These are phyloP conservation scores for Panus rudis DNA, from an alignment of 768 basidiomycete genomes.

Conservation along the genomic window DNA sequence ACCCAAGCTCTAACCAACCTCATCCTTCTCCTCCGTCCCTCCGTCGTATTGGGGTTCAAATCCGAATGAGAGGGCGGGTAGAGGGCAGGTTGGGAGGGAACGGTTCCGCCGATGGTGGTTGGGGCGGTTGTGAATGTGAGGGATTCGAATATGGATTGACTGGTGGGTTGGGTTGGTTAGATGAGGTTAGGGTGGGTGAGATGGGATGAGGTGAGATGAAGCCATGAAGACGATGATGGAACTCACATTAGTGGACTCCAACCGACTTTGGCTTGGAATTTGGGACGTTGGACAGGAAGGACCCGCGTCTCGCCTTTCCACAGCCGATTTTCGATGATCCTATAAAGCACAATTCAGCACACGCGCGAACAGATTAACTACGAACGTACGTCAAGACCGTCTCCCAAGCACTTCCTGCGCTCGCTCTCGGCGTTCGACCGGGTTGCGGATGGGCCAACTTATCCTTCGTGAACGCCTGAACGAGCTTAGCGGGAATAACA, in stretches of 20 bases:
- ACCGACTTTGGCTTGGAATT: constrained; percentile 60
- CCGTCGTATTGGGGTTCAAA: constrained; percentile 38
- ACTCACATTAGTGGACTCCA: constrained; percentile 57
- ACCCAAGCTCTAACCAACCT: constrained; percentile 77
- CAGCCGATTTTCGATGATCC: constrained; percentile 68
- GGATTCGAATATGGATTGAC: constrained; percentile 33
- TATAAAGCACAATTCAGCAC: constrained; percentile 19
- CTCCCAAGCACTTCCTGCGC: constrained; percentile 53
- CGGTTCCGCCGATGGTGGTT: constrained; percentile 8
- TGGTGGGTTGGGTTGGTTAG: constrained; percentile 11
- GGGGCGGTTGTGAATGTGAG: constrained; percentile 31
- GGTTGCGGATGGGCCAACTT: constrained; percentile 50
- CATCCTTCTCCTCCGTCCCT: constrained; percentile 46
- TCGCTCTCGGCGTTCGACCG: constrained; percentile 48
- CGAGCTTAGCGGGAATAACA: constrained; percentile 53
- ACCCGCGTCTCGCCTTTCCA: constrained; percentile 63
- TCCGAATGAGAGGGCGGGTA: constrained; percentile 40
- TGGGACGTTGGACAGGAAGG: constrained; percentile 44
- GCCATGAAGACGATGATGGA: neutral
- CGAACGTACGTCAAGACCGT: constrained; percentile 56
- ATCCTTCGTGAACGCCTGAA: constrained; percentile 60
- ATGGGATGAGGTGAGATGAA: neutral
- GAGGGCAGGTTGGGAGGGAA: constrained; percentile 37
- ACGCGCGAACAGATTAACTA: constrained; percentile 4
- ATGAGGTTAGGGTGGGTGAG: neutral